Evolutionary conservation across 164 flowering plant species (phyloP).

Genomic region (Saururus chinensis): DNA sequence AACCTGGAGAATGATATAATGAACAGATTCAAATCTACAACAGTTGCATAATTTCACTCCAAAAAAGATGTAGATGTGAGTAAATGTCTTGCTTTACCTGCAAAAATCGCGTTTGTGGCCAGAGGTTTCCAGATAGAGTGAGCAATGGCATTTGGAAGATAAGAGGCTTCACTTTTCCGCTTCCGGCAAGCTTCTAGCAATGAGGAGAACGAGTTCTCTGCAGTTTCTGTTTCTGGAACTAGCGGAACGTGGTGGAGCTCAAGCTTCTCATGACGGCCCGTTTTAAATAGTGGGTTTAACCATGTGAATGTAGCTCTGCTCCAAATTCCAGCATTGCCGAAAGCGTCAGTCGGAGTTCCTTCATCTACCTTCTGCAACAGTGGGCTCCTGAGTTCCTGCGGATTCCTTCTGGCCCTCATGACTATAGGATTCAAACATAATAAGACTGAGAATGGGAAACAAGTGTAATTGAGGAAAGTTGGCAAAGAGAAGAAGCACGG

Average conservation of each 20-base stretch:
- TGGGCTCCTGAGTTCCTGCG: slow-evolving; percentile 22
- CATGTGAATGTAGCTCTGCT: slow-evolving; percentile 51
- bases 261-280: slow-evolving; percentile 41
- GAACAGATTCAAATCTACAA: background rate
- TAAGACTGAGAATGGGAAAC: slow-evolving; percentile 33
- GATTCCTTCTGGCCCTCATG: slow-evolving; percentile 2
- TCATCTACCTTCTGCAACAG: slow-evolving; percentile 24
- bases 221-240: slow-evolving; percentile 51
- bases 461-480: slow-evolving; percentile 26
- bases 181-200: slow-evolving; percentile 36
- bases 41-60: background rate
- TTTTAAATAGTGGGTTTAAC: slow-evolving; percentile 60
- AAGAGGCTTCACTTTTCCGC: slow-evolving; percentile 29
- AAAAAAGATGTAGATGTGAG: background rate
- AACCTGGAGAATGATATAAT: slow-evolving; percentile 24
- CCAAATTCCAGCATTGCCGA: slow-evolving; percentile 48
- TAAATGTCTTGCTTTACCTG: slow-evolving; percentile 32
- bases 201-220: slow-evolving; percentile 33
- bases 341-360: slow-evolving; percentile 5
- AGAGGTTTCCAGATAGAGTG: slow-evolving; percentile 42
- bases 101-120: slow-evolving; percentile 53
- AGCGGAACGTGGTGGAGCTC: slow-evolving; percentile 44
- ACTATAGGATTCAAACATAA: slow-evolving; percentile 32
- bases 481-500: too few species aligned
- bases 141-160: slow-evolving; percentile 38